A percentile compares a stretch with the other conserved stretches of the same genome.
These are phyloP conservation scores for Cenchrus americanus DNA, from an alignment of 176 grass and related monocot genomes.

Conservation along the genomic window DNA sequence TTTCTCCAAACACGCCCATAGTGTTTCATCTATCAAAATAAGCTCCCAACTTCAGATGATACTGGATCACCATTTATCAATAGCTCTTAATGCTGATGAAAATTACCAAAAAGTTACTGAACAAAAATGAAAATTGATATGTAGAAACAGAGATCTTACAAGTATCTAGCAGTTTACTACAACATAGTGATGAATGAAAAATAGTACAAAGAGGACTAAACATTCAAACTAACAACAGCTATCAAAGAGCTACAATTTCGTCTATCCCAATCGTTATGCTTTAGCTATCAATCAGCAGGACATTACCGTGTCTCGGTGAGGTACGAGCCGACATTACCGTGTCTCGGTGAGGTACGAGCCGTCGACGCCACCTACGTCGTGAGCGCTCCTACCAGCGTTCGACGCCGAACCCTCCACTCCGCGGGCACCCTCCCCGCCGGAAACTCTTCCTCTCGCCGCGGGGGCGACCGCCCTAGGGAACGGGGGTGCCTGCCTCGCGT, in stretches of 20 bases:
- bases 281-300: not conserved
- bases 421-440: not conserved
- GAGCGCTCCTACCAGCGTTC: slow-evolving; percentile 22
- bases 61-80: not conserved
- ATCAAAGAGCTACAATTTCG: not conserved
- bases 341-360: slow-evolving; percentile 80
- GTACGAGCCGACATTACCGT: slow-evolving; percentile 72
- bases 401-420: slow-evolving; percentile 10
- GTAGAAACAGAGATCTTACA: not conserved
- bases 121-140: not conserved
- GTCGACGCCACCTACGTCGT: slow-evolving; percentile 39
- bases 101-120: not conserved
- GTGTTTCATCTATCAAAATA: not conserved
- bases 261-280: not conserved
- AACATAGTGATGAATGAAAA: not conserved
- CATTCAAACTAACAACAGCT: not conserved
- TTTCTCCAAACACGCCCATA: too few species aligned
- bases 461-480: slow-evolving; percentile 19
- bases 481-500: slow-evolving; percentile 30
- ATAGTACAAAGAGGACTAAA: not conserved
- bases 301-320: slow-evolving; percentile 81
- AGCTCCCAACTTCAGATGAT: not conserved
- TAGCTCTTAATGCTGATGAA: not conserved
- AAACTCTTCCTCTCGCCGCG: not conserved
- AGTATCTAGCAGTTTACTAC: not conserved